Evolutionary conservation across 106 monocot species (phyloP), one percentile per base, ranked within the genome.

Genomic region (Allium sativum): DNA sequence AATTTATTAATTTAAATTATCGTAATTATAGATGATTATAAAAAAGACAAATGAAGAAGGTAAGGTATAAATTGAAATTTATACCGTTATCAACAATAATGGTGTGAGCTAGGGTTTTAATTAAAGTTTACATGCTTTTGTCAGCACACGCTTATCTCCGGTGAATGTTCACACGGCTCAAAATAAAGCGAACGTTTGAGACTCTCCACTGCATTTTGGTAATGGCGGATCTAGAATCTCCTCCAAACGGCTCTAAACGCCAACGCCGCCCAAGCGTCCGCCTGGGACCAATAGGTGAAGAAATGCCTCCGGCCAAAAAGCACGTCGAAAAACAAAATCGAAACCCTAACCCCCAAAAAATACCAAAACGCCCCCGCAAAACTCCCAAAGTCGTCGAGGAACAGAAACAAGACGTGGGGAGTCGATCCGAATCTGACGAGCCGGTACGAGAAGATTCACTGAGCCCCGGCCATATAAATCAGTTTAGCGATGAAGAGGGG

Each of bases 251-350:
- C 22, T 31, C 78, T 7, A 93, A 93, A 77, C 84, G 87, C 48
- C 81, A 79, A 72, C 87, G 87, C 73, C 84, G 87, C 48, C 92
- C 84, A 42, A 93, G 77, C 79, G 81, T 88, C 72, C 84, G 92
- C 55, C 78, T 93, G 19, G 88, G 92, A 31, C 84, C 87, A 60
- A 78, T 81, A 52, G 92, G 88, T 22, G 74, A 68, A 9, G 61
- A 71, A 21, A 75, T 4, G 56, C 75, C 48, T 22, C 55, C 40
- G 46, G 68, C 15, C 65, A 15, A 21, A 7, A 56, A 56, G 19
- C 42, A 41, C 42, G 41, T 59, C 59, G 44, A 15, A 17, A 19
- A 15, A 22, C 59, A 7, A 41, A 44, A 60, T 7, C 59, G 11
- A 11, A 40, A 16, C 45, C 16, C 62, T 21, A 11, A 17, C 62